phyloP scores from a whole-genome alignment of 169 alveolate genomes.

The Cryptosporidium meleagridis region DNA sequence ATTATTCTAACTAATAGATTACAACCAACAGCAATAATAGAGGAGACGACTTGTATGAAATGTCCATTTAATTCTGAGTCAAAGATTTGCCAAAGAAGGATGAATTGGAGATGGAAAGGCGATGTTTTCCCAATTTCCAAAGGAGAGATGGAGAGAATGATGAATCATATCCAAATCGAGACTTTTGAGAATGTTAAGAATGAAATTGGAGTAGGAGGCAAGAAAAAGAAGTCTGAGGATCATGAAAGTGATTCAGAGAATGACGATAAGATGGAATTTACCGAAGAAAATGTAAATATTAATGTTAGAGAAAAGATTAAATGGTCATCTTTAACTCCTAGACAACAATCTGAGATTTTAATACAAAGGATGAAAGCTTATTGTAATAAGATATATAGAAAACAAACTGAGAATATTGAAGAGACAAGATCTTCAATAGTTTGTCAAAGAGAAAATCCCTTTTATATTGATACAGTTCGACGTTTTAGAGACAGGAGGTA shows the following conservation, averaged over 20 bases:
- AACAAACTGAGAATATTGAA: conserved; percentile 83
- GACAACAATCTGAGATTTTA: conserved; percentile 86
- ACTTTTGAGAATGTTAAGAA: conserved; percentile 79
- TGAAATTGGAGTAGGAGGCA: conserved; percentile 69
- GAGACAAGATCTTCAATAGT: conserved; percentile 87
- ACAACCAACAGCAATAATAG: conserved; percentile 98
- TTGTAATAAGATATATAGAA: conserved; percentile 84
- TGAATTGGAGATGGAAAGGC: conserved; percentile 95
- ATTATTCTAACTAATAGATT: conserved; percentile 98
- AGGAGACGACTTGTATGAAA: conserved; percentile 90
- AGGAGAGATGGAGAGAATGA: conserved; percentile 82
- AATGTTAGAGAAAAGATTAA: neutral
- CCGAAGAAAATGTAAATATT: neutral
- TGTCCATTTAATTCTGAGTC: conserved; percentile 94
- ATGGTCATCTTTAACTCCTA: conserved; percentile 86
- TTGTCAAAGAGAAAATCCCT: conserved; percentile 98
- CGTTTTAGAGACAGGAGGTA: conserved; percentile 97
- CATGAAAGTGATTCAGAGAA: conserved; percentile 25
- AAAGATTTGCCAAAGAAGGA: conserved; percentile 86
- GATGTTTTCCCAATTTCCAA: conserved; percentile 90
- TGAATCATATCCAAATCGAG: conserved; percentile 56
- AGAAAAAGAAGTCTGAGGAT: neutral
- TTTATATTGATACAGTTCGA: conserved; percentile 96
- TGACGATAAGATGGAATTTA: neutral
- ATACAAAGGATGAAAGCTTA: conserved; percentile 92